Evolutionary conservation across 768 basidiomycete species (phyloP), one percentile per base, ranked within the genome.

Genomic region (Fomitopsis serialis): DNA sequence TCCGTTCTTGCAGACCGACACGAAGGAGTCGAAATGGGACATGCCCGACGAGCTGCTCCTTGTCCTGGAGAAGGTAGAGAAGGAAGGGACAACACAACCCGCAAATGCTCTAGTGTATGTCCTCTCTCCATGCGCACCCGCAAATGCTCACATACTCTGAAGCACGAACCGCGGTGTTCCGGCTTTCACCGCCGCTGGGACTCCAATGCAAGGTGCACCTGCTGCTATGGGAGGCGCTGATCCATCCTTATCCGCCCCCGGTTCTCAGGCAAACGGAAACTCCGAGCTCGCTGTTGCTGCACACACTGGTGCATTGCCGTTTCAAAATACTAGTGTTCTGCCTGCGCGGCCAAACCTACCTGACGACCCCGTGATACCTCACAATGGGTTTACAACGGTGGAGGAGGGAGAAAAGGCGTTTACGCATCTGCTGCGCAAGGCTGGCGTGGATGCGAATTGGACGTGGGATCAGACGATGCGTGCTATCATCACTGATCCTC

Each of bases 381-480:
- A 91, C 63, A 92, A 92, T 54, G 93, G 93, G 3, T 98, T 95
- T 62, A 60, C 78, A 43, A 96, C 90, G 5, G 69, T 84, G 11
- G 90, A 92, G 62, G 92, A 97, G 62, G 94, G 92, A 21, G 94
- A 97, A 68, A 89, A 90, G 65, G 97, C 95, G 12, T 99, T 99
- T 68, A 82, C 85, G 63, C 90, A 90, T 72, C 74, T 99, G 53
- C 71, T 99, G 61, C 80, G 87, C 61, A 92, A 92, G 71, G 87
- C 90, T 44, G 91, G 91, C 29, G 89, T 98, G 42, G 91, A 92
- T 69, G 84, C 88, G 43, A 85, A 79, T 58, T 98, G 92, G 90
- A 92, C 92, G 34, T 99, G 97, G 97, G 97, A 99, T 68, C 85
- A 91, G 73, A 93, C 94, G 49, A 97, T 98, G 91, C 82, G 95